A percentile compares a stretch with the other conserved stretches of the same genome.
Conservation (phyloP, 1,139 yeast genomes). For the Taphrina betulina region DNA sequence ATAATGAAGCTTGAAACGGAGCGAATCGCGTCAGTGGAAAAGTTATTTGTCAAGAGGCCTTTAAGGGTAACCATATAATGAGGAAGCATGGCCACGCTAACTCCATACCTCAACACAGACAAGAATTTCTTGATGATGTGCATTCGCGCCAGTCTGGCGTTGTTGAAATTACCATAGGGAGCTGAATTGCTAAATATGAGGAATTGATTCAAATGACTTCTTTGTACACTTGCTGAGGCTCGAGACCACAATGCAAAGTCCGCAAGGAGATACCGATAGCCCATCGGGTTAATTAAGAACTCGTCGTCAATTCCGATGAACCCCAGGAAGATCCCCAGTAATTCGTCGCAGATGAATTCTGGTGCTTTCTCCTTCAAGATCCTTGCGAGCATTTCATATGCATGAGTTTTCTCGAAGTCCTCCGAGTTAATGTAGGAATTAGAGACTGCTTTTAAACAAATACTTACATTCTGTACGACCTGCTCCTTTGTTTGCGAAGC, state of each 20-base stretch:
- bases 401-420: constrained; percentile 49
- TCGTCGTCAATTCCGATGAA: constrained; percentile 53
- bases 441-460: constrained; percentile 45
- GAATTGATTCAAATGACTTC: constrained; percentile 57
- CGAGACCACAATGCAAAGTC: constrained; percentile 56
- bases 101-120: constrained; percentile 52
- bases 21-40: constrained; percentile 48
- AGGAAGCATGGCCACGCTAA: constrained; percentile 45
- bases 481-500: constrained; percentile 40
- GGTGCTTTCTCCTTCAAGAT: constrained; percentile 44
- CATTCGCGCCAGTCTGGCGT: constrained; percentile 54
- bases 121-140: constrained; percentile 56
- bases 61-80: constrained; percentile 47
- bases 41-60: constrained; percentile 47
- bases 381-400: constrained; percentile 50
- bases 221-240: constrained; percentile 49
- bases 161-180: constrained; percentile 53
- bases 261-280: constrained; percentile 50
- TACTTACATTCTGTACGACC: constrained; percentile 41
- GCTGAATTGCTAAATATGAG: constrained; percentile 52
- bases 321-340: constrained; percentile 48
- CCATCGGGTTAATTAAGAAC: constrained; percentile 49
- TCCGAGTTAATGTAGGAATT: constrained; percentile 43
- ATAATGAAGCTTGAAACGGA: constrained; percentile 49
- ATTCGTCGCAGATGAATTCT: constrained; percentile 42